Conservation (phyloP, 345 rosid genomes). For the Syzygium jambos region DNA sequence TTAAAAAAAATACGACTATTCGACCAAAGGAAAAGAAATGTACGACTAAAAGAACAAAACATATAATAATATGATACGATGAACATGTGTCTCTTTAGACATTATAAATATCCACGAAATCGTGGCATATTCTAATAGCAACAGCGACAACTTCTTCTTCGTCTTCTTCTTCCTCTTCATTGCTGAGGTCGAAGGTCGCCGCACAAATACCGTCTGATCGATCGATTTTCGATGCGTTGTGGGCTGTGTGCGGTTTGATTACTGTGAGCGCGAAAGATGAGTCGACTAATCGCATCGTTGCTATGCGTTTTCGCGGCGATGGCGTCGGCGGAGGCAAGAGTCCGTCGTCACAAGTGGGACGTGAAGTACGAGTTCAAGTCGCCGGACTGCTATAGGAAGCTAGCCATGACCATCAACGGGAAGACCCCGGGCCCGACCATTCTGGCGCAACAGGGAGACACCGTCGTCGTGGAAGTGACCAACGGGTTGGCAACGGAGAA, state of each 20-base stretch:
- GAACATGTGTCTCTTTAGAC: neutral
- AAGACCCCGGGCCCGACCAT: constrained; percentile 60
- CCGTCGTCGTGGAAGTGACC: constrained; percentile 52
- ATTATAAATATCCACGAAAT: neutral
- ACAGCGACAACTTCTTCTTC: neutral
- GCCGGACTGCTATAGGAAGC: constrained; percentile 54
- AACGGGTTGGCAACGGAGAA: constrained; percentile 55
- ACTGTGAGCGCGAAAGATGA: neutral
- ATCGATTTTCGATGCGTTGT: neutral
- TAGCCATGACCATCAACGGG: constrained; percentile 57
- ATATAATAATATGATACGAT: no score
- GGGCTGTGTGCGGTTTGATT: neutral
- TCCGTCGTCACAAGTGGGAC: constrained; percentile 50
- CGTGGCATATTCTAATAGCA: neutral
- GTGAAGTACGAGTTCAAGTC: constrained; percentile 60
- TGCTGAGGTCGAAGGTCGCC: neutral
- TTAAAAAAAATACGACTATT: no score
- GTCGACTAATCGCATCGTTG: neutral
- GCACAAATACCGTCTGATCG: neutral
- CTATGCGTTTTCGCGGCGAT: neutral
- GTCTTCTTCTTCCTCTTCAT: neutral
- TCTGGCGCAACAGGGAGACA: constrained; percentile 49
- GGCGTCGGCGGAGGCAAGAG: constrained; percentile 11
- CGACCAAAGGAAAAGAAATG: no score
- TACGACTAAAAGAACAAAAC: no score